Evolutionary conservation across 768 basidiomycete genomes (phyloP), one percentile per base, ranked within the genome.

Genomic region (Hygrocybe punicea): DNA sequence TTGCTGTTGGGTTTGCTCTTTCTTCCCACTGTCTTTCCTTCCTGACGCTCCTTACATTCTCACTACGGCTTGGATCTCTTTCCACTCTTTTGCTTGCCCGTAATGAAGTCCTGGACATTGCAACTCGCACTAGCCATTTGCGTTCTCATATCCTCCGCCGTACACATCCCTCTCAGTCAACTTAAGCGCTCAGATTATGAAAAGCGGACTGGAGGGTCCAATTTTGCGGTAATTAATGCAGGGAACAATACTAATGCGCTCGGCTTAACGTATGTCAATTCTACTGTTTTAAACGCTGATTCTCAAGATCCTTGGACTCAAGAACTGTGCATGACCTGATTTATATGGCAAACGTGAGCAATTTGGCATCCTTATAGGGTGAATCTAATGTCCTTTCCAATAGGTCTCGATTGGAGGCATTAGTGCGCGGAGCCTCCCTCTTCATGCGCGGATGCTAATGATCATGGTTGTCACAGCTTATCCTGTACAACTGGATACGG

Each of bases 401-500:
- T 65, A 91, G 89, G 74, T 92, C 61, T 84, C 84, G 54, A 71
- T 91, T 48, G 91, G 81, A 58, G 82, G 80, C 52, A 71, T 66
- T 56, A 73, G 89, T 91, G 46, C 23, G 46, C 53, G 34, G 7
- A 47, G 19, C 24, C 16, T 13, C 24, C 23, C 34, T 33, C 40
- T 52, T 49, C 24, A 34, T 52, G 21, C 29, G 51, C 25, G 29
- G 29, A 29, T 29, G 8, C 42, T 60, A 25, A 42, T 52, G 33
- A 55, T 60, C 58, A 51, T 62, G 50, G 39, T 29, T 23, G 14
- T 24, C 46, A 1, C 60, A 92, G 90, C 77, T 14, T 89, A 86
- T 69, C 72, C 79, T 49, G 81, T 91, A 13, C 91, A 93, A 68
- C 74, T 93, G 48, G 91, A 93, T 71, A 91, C 90, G 1, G 91